Evolutionary conservation across 441 rosid species (phyloP).

Genomic region (Melastoma candidum): DNA sequence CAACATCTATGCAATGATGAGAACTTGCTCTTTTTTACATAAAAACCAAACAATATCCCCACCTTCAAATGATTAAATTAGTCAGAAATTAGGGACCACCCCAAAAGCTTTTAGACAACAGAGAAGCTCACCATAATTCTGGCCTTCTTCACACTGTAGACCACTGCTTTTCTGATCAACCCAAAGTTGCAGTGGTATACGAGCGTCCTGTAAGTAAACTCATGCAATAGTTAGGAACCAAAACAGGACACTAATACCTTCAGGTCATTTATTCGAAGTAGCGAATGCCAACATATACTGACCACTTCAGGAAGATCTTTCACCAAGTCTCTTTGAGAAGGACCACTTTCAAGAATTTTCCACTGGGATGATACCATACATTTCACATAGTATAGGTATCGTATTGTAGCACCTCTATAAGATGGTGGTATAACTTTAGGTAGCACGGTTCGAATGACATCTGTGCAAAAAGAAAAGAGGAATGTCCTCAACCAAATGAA

Average conservation of each 20-base stretch:
- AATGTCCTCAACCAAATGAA: not conserved
- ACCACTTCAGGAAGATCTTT: conserved; percentile 60
- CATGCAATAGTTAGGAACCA: conserved; percentile 3
- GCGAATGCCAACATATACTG: conserved; percentile 21
- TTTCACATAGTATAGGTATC: conserved; percentile 72
- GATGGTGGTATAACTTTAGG: conserved; percentile 81
- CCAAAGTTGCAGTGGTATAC: conserved; percentile 84
- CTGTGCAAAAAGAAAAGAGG: conserved; percentile 30
- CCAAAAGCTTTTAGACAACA: conserved; percentile 3
- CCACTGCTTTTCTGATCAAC: conserved; percentile 70
- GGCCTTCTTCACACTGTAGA: conserved; percentile 61
- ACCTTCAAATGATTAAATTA: too few species aligned
- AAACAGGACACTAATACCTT: not conserved
- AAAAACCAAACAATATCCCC: too few species aligned
- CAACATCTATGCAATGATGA: not conserved
- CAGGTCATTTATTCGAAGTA: not conserved
- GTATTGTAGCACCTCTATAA: conserved; percentile 74
- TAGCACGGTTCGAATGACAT: conserved; percentile 56
- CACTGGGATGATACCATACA: conserved; percentile 46
- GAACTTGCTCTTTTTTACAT: too few species aligned
- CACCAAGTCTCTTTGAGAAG: conserved; percentile 26
- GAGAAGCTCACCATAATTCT: conserved; percentile 48
- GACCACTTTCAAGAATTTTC: conserved; percentile 60
- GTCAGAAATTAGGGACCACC: not conserved
- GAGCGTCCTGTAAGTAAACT: conserved; percentile 53